Conservation (phyloP, 495 filamentous ascomycete species). For the Sphaerosporella brunnea region DNA sequence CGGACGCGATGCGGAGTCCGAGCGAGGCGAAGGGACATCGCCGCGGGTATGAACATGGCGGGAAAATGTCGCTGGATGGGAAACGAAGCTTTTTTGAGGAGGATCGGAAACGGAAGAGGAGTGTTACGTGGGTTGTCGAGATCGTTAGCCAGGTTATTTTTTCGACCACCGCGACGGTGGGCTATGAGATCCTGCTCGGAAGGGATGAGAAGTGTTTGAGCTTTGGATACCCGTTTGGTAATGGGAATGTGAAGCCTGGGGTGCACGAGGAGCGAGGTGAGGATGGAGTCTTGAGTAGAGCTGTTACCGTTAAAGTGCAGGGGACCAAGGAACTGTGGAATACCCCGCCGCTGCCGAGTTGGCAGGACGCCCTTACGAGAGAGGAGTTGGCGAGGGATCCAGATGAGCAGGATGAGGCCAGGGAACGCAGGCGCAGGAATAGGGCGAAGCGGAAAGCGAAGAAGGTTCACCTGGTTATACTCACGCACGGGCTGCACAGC, state of each 20-base stretch:
- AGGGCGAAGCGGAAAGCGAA: slow-evolving; percentile 31
- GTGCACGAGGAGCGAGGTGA: neutral
- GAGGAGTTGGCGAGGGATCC: slow-evolving; percentile 20
- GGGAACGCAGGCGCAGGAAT: slow-evolving; percentile 27
- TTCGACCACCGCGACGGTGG: slow-evolving; percentile 68
- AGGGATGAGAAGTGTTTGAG: slow-evolving; percentile 69
- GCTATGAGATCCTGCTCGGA: slow-evolving; percentile 71
- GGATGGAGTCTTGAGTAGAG: slow-evolving; percentile 24
- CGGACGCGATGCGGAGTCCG: slow-evolving; percentile 4
- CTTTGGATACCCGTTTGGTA: slow-evolving; percentile 30
- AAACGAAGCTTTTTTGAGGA: neutral
- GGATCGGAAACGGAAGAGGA: slow-evolving; percentile 30
- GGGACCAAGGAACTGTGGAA: slow-evolving; percentile 85
- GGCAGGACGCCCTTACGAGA: slow-evolving; percentile 21
- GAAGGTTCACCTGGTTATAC: slow-evolving; percentile 72
- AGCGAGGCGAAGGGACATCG: slow-evolving; percentile 9
- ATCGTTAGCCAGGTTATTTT: slow-evolving; percentile 84
- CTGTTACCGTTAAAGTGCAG: slow-evolving; percentile 59
- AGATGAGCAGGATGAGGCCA: slow-evolving; percentile 22
- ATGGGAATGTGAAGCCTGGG: slow-evolving; percentile 5
- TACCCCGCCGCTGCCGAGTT: slow-evolving; percentile 57
- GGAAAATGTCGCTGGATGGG: slow-evolving; percentile 11
- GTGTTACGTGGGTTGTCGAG: slow-evolving; percentile 77
- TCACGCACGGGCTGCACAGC: slow-evolving; percentile 91
- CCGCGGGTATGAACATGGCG: slow-evolving; percentile 15